Conservation (phyloP, 805 yeast species). For the Jamesozyma spencerorum region DNA sequence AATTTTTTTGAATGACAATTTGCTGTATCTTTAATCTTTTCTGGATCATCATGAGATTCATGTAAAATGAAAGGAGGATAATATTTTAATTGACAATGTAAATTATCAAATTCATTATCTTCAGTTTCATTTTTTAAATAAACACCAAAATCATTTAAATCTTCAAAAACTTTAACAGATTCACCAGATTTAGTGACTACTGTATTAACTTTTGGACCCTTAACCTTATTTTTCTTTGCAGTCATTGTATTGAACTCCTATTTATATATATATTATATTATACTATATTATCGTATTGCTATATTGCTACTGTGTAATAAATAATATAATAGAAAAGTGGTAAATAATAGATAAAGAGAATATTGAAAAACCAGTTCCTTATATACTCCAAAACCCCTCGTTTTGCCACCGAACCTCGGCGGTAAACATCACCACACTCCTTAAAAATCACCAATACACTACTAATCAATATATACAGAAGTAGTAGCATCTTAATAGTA, state of each 20-base stretch:
- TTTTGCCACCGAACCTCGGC: too few relatives aligned
- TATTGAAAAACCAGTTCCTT: too few relatives aligned
- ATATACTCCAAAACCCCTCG: too few relatives aligned
- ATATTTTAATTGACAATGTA: slow-evolving; percentile 58
- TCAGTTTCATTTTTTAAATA: slow-evolving; percentile 64
- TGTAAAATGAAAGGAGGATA: slow-evolving; percentile 66
- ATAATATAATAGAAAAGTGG: too few relatives aligned
- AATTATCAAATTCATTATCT: slow-evolving; percentile 63
- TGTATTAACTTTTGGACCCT: slow-evolving; percentile 24
- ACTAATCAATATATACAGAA: too few relatives aligned
- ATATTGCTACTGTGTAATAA: too few relatives aligned
- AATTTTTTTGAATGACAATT: slow-evolving; percentile 65
- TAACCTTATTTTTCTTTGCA: slow-evolving; percentile 24
- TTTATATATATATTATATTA: neutral
- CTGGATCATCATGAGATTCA: slow-evolving; percentile 59
- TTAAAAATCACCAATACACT: too few relatives aligned
- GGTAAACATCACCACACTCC: too few relatives aligned
- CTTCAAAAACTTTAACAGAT: slow-evolving; percentile 43
- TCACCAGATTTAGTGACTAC: slow-evolving; percentile 26
- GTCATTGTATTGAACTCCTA: slow-evolving; percentile 12
- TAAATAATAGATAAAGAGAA: too few relatives aligned
- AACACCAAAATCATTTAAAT: slow-evolving; percentile 50
- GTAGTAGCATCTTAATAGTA: too few relatives aligned
- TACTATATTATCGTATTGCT: too few relatives aligned
- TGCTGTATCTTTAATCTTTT: slow-evolving; percentile 61